Percentiles rank a stretch among this genome's conserved stretches.
Conservation (phyloP, 2,329 filamentous ascomycete species). For the Xylaria sp. region DNA sequence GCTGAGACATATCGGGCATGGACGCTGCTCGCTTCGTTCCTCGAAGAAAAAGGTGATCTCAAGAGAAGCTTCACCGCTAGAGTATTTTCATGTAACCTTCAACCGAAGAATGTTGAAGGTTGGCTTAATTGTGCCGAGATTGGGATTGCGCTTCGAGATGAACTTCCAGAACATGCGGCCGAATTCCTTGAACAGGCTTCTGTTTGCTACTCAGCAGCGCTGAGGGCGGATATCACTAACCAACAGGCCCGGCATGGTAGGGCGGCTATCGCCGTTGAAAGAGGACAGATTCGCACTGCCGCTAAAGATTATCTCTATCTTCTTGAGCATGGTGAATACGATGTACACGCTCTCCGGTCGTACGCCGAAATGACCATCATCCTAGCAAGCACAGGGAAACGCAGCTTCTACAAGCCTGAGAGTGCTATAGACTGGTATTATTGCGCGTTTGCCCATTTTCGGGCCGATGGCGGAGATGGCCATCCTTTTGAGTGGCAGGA, state of each 20-base stretch:
- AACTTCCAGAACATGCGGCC: slow-evolving; percentile 58
- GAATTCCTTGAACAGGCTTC: slow-evolving; percentile 65
- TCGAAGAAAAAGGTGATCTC: slow-evolving; percentile 68
- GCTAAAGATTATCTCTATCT: slow-evolving; percentile 67
- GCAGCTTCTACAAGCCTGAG: slow-evolving; percentile 51
- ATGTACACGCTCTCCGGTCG: slow-evolving; percentile 66
- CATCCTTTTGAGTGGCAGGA: slow-evolving; percentile 77
- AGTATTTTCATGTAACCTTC: slow-evolving; percentile 71
- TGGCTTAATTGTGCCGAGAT: slow-evolving; percentile 71
- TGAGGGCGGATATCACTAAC: slow-evolving; percentile 67
- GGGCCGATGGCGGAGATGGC: slow-evolving; percentile 49
- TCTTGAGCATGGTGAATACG: slow-evolving; percentile 62
- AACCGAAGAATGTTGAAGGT: slow-evolving; percentile 67
- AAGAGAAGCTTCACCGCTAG: slow-evolving; percentile 69
- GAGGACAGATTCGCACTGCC: slow-evolving; percentile 64
- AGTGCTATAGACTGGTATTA: slow-evolving; percentile 62
- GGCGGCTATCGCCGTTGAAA: slow-evolving; percentile 67
- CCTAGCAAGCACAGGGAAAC: slow-evolving; percentile 59
- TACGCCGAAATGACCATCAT: slow-evolving; percentile 66
- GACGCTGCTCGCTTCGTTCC: slow-evolving; percentile 70
- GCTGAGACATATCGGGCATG: slow-evolving; percentile 74
- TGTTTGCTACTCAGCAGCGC: slow-evolving; percentile 69
- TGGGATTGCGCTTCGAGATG: slow-evolving; percentile 61
- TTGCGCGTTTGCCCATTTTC: slow-evolving; percentile 58
- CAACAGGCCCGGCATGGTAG: slow-evolving; percentile 69